Conservation (phyloP, 768 basidiomycete species). For the Phaeolepiota aurea region DNA sequence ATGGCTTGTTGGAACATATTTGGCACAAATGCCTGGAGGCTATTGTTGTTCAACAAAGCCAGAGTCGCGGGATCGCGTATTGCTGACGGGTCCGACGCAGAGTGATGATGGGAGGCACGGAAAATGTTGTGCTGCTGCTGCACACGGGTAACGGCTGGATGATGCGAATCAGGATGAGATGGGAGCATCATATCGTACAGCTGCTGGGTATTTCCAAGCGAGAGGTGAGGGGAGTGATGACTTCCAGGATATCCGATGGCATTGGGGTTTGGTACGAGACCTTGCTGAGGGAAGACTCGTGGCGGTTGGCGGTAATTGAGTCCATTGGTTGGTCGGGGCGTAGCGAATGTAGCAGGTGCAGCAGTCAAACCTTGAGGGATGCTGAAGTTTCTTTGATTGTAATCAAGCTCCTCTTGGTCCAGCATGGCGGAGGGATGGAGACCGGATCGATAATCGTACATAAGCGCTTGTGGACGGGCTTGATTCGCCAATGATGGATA, state of each 20-base stretch:
- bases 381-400: constrained; percentile 51
- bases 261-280: constrained; percentile 42
- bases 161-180: constrained; percentile 40
- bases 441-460: constrained; percentile 40
- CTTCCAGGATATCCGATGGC: constrained; percentile 43
- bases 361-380: constrained; percentile 25
- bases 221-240: constrained; percentile 58
- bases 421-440: constrained; percentile 21
- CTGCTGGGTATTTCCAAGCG: constrained; percentile 68
- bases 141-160: constrained; percentile 63
- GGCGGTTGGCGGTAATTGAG: constrained; percentile 55
- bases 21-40: constrained; percentile 46
- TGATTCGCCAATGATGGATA: constrained; percentile 64
- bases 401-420: constrained; percentile 47
- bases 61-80: constrained; percentile 66
- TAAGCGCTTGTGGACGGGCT: constrained; percentile 26
- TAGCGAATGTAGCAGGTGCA: constrained; percentile 37
- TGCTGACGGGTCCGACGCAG: constrained; percentile 73
- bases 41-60: constrained; percentile 45
- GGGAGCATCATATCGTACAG: constrained; percentile 76
- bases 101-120: constrained; percentile 73
- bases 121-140: constrained; percentile 75
- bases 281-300: constrained; percentile 51
- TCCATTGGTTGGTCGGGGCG: constrained; percentile 42
- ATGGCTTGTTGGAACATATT: constrained; percentile 50